A percentile compares a stretch with the other conserved stretches of the same genome.
These are phyloP conservation scores for Multifurca ochricompacta DNA, from an alignment of 768 basidiomycete species.

Conservation along the genomic window DNA sequence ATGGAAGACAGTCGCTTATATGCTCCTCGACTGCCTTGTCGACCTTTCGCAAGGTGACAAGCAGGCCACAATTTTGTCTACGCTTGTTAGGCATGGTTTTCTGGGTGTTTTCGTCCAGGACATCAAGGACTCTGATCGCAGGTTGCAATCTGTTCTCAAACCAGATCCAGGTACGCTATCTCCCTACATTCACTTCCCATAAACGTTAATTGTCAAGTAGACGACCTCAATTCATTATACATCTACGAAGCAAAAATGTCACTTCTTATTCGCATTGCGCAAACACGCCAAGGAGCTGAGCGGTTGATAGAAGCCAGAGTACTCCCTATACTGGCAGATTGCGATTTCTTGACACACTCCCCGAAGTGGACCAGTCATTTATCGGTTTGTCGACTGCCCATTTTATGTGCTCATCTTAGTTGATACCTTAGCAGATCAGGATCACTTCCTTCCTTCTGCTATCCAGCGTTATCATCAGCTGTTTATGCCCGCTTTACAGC, in stretches of 20 bases:
- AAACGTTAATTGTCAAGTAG: conserved; percentile 32
- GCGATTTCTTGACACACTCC: conserved; percentile 81
- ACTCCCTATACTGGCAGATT: conserved; percentile 66
- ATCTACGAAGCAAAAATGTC: conserved; percentile 96
- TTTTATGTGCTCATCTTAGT: conserved; percentile 5
- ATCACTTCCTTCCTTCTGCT: conserved; percentile 82
- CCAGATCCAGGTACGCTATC: conserved; percentile 75
- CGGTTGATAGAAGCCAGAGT: conserved; percentile 71
- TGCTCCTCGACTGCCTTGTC: conserved; percentile 76
- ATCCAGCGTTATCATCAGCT: conserved; percentile 88
- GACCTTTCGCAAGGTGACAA: conserved; percentile 64
- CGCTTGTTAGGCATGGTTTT: conserved; percentile 66
- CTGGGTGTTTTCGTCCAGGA: conserved; percentile 75
- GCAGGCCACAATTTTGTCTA: conserved; percentile 50
- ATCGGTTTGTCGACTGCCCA: conserved; percentile 45
- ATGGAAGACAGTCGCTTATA: conserved; percentile 94
- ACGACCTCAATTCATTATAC: conserved; percentile 84
- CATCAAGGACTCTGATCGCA: conserved; percentile 73
- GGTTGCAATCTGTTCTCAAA: conserved; percentile 68
- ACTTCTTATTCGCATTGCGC: conserved; percentile 74
- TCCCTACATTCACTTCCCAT: background rate
- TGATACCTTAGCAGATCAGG: conserved; percentile 45
- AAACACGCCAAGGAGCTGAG: conserved; percentile 79
- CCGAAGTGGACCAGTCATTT: conserved; percentile 74
- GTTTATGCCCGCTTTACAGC: conserved; percentile 78